Conservation (phyloP, 2,329 filamentous ascomycete species). For the Pseudogymnoascus pannorum region DNA sequence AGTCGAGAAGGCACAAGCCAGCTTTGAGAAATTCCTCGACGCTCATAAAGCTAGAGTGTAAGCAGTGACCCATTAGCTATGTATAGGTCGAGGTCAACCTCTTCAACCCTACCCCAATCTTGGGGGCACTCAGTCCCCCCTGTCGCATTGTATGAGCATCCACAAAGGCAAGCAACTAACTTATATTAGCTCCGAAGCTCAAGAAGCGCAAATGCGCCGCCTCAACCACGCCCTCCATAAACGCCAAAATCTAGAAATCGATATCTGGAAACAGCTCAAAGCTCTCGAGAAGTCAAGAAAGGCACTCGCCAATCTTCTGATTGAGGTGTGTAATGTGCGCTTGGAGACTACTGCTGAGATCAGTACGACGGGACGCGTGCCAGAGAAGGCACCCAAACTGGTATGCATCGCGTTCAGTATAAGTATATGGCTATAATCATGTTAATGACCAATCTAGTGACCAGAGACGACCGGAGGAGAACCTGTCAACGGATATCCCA, state of each 20-base stretch:
- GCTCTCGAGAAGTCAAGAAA: neutral
- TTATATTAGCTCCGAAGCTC: neutral
- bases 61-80: slow-evolving; percentile 12
- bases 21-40: slow-evolving; percentile 21
- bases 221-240: neutral
- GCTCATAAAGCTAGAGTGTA: slow-evolving; percentile 22
- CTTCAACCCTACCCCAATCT: neutral
- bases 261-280: slow-evolving; percentile 4
- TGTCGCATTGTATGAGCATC: neutral
- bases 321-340: neutral
- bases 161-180: neutral
- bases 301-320: neutral
- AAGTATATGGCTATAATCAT: neutral
- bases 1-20: slow-evolving; percentile 20
- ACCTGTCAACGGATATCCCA: neutral
- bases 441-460: neutral
- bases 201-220: neutral
- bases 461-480: neutral
- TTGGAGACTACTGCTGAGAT: neutral
- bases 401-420: neutral
- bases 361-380: neutral
- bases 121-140: neutral
- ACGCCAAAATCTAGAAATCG: neutral
- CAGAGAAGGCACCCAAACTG: neutral
- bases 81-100: neutral